Conservation (phyloP, 2,329 filamentous ascomycete species). For the Davidsoniella neocaledoniae region DNA sequence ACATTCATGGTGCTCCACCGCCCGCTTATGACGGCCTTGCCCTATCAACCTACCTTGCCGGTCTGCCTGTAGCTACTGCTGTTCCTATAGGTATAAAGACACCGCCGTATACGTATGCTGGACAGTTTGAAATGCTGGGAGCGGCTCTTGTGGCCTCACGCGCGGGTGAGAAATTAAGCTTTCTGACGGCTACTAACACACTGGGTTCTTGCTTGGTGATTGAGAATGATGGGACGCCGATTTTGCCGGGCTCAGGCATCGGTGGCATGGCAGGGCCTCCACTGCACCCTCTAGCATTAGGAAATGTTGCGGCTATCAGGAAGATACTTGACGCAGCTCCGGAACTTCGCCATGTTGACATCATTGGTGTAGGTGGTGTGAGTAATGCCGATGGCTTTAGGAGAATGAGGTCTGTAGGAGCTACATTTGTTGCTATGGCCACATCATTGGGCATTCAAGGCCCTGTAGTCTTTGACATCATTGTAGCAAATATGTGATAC, state of each 20-base stretch:
- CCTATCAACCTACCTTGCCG: conserved; percentile 37
- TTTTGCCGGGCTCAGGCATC: conserved; percentile 37
- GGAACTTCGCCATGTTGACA: conserved; percentile 33
- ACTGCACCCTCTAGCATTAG: conserved; percentile 56
- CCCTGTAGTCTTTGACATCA: conserved; percentile 42
- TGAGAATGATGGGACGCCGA: conserved; percentile 13
- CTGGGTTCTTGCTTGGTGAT: conserved; percentile 52
- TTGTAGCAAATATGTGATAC: conserved; percentile 20
- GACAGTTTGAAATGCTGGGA: conserved; percentile 44
- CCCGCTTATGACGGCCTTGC: conserved; percentile 46
- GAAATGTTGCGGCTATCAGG: conserved; percentile 56
- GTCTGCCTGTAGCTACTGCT: conserved; percentile 23
- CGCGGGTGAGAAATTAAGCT: conserved; percentile 29
- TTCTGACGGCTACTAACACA: conserved; percentile 59
- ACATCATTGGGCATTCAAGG: conserved; percentile 52
- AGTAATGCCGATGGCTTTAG: conserved; percentile 42
- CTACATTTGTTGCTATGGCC: conserved; percentile 48
- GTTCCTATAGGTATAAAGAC: conserved; percentile 49
- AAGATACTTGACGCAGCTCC: conserved; percentile 35
- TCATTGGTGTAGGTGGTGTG: conserved; percentile 62
- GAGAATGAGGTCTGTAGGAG: conserved; percentile 52
- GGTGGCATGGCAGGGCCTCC: conserved; percentile 58
- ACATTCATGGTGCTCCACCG: conserved; percentile 51
- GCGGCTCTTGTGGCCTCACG: conserved; percentile 27
- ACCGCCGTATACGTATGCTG: conserved; percentile 57